Evolutionary conservation across 129 eudicot genomes (phyloP).

Genomic region (Flaveria bidentis): DNA sequence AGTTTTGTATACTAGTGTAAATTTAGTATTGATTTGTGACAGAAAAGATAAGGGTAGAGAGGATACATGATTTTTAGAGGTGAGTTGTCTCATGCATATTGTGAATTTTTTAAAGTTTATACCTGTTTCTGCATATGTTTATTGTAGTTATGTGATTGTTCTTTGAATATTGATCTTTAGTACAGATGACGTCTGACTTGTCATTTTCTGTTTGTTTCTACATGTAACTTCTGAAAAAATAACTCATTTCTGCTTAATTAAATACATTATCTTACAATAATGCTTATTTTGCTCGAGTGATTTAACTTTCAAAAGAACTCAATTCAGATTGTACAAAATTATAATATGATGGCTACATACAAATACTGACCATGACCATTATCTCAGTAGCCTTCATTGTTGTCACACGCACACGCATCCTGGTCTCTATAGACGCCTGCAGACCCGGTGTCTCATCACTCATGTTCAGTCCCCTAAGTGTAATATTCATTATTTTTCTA

Average conservation of each 20-base stretch:
- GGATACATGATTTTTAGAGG: conserved; percentile 35
- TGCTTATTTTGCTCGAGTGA: no score
- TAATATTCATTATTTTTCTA: no score
- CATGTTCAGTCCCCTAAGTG: no score
- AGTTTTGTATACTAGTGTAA: conserved; percentile 44
- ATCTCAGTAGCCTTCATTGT: no score
- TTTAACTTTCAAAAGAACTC: not conserved
- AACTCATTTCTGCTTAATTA: not conserved
- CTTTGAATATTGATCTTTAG: not conserved
- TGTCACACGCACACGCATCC: no score
- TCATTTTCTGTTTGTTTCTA: not conserved
- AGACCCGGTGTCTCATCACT: no score
- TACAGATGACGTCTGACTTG: not conserved
- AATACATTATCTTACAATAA: not conserved
- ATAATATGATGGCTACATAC: no score
- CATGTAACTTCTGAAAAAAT: not conserved
- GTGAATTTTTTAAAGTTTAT: conserved; percentile 37
- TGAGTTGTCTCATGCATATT: conserved; percentile 15
- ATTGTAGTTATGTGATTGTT: conserved; percentile 35
- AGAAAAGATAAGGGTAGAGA: conserved; percentile 15
- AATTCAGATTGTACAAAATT: not conserved
- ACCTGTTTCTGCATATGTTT: conserved; percentile 35
- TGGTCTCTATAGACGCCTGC: no score
- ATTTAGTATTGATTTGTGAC: conserved; percentile 44
- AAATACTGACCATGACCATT: no score